These are phyloP conservation scores for Pterula multifida DNA, from an alignment of 1,284 basidiomycete genomes.

Conservation along the genomic window DNA sequence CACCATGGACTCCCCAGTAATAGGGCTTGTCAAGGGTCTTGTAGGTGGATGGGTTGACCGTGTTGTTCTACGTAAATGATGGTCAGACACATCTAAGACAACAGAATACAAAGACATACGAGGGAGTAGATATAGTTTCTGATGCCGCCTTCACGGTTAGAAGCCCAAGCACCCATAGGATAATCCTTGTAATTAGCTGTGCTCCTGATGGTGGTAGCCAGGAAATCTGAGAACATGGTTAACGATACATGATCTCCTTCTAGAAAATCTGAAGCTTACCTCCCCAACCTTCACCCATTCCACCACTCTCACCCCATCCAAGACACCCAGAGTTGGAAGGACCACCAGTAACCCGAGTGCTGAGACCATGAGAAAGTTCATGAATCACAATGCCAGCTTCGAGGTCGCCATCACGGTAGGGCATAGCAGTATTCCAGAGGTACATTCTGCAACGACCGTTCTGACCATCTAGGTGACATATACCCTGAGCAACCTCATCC, in stretches of 20 bases:
- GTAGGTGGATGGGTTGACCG: constrained; percentile 85
- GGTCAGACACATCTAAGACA: background rate
- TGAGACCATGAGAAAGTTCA: constrained; percentile 82
- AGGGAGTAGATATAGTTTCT: constrained; percentile 80
- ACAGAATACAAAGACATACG: constrained; percentile 23
- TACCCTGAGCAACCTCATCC: constrained; percentile 21
- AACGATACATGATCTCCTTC: constrained; percentile 1
- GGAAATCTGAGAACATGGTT: constrained; percentile 41
- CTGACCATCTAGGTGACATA: constrained; percentile 27
- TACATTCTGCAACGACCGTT: constrained; percentile 95
- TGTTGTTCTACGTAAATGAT: constrained; percentile 33
- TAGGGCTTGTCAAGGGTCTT: constrained; percentile 92
- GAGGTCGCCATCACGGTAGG: constrained; percentile 89
- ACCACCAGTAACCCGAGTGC: constrained; percentile 89
- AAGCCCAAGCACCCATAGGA: constrained; percentile 92
- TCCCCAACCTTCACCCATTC: constrained; percentile 95
- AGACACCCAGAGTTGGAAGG: constrained; percentile 88
- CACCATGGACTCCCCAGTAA: constrained; percentile 76
- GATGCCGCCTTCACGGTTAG: constrained; percentile 70
- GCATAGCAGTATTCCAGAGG: constrained; percentile 82
- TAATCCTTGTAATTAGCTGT: constrained; percentile 63
- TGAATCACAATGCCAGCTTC: constrained; percentile 93
- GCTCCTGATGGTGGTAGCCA: constrained; percentile 78
- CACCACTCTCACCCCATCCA: constrained; percentile 91
- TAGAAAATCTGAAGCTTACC: constrained; percentile 34